Conservation (phyloP, 108 stramenopile genomes). For the Pelagomonas calceolata region DNA sequence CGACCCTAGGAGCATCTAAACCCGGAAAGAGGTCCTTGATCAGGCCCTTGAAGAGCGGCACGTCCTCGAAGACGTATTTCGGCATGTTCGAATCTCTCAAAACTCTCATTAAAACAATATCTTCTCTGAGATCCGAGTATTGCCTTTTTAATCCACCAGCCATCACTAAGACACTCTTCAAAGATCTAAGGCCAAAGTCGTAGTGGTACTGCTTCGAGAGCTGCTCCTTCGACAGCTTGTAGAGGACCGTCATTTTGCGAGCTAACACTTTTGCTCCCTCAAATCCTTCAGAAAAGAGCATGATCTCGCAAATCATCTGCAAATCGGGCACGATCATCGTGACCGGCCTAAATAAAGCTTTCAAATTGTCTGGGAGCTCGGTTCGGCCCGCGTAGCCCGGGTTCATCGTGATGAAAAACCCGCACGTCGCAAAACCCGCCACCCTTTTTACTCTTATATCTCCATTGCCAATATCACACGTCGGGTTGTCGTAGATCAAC, state of each 20-base stretch:
- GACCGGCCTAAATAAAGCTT: constrained; percentile 60
- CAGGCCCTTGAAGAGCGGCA: constrained; percentile 51
- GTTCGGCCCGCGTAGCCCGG: constrained; percentile 62
- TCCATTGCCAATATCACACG: constrained; percentile 52
- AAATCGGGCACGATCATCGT: constrained; percentile 65
- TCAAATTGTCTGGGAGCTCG: constrained; percentile 61
- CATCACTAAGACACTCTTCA: constrained; percentile 91
- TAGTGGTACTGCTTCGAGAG: constrained; percentile 61
- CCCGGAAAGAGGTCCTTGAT: constrained; percentile 61
- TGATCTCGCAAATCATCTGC: constrained; percentile 59
- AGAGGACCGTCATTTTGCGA: constrained; percentile 61
- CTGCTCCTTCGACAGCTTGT: constrained; percentile 57
- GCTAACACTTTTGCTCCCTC: constrained; percentile 51
- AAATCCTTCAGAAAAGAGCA: constrained; percentile 67
- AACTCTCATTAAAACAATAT: constrained; percentile 58
- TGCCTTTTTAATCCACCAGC: constrained; percentile 97
- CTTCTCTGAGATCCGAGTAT: constrained; percentile 53
- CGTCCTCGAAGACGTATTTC: constrained; percentile 63
- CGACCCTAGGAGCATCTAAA: constrained; percentile 56
- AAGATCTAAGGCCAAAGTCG: constrained; percentile 58
- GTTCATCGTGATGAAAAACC: constrained; percentile 68
- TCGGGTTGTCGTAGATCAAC: constrained; percentile 39
- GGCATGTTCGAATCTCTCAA: constrained; percentile 62
- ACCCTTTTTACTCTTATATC: constrained; percentile 48
- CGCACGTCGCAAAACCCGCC: constrained; percentile 49